These are phyloP conservation scores for Microsporum ferrugineum DNA, from an alignment of 2,329 filamentous ascomycete genomes.

Conservation along the genomic window DNA sequence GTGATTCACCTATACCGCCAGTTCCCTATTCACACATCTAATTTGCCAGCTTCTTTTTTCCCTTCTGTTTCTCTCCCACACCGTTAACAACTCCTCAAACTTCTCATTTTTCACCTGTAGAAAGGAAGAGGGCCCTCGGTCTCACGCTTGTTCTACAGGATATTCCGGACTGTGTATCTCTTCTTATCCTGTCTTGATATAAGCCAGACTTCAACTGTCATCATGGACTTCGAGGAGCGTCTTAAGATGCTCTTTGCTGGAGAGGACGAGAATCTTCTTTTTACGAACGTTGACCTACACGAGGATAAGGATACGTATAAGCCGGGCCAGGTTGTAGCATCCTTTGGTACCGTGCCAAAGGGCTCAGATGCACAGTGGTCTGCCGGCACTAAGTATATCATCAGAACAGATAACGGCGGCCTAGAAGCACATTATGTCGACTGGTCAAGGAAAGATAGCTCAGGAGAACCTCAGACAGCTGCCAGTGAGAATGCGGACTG, in stretches of 20 bases:
- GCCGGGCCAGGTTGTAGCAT: slow-evolving; percentile 6
- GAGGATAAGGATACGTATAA: not conserved
- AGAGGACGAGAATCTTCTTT: slow-evolving; percentile 18
- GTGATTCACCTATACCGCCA: not conserved
- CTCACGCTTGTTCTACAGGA: not conserved
- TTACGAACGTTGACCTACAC: slow-evolving; percentile 8
- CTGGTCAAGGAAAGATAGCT: no score
- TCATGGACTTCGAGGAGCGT: slow-evolving; percentile 20
- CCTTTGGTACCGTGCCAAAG: not conserved
- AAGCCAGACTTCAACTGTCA: not conserved
- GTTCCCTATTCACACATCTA: not conserved
- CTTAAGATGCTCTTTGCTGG: slow-evolving; percentile 23
- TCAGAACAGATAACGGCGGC: no score
- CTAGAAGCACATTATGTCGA: no score
- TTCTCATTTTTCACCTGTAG: not conserved
- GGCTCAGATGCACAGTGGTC: not conserved
- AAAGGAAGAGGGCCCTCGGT: not conserved
- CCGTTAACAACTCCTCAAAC: not conserved
- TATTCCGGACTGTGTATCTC: not conserved
- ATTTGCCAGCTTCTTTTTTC: not conserved
- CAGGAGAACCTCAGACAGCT: no score
- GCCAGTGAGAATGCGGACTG: no score
- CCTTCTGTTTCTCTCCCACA: not conserved
- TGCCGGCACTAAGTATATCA: no score
- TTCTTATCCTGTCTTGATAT: not conserved